Base-by-base conservation (phyloP, 805 yeast species). In the Maudiozyma serrabonitensis region DNA sequence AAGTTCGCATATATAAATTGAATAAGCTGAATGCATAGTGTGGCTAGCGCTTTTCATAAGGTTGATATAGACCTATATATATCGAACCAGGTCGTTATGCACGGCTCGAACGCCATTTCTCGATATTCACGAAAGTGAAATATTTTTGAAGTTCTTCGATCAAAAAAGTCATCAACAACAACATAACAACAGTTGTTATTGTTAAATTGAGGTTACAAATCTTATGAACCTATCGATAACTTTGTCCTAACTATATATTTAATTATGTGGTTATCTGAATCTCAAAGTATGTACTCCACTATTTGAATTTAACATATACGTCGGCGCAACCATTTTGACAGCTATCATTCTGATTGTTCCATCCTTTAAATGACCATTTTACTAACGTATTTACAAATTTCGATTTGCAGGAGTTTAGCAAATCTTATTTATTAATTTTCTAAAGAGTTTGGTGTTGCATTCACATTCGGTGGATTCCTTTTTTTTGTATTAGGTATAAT, bases 371-470 rank as follows among this genome's bases (percentile, higher is more conserved):
- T 2, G 1, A n/a, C 1, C 18, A 6, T 21, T 21, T 25, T 45
- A 42, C 44, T 40, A 42, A 23, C 38, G 23, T 18, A 15, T 35
- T 2, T 13, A 16, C 16, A n/a, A 15, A 2, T 13, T 15, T 6
- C 9, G 38, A 16, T 35, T 35, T 15, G 23, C 23, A 21, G 23
- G 23, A 21, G 4, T 3, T 21, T 21, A 21, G 23, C 23, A 21
- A 21, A 11, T 31, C 34, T 5, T 6, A 23, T 28, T 19, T 18
- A 39, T 26, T 5, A 18, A 13, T 34, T 28, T 41, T n/a, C 3
- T 50, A 26, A 52, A 87, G 95, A 89, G 68, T 81, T 84, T 60
- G 98, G 98, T 37, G 96, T 87, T 18, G 96, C 87, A 2, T 84
- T 89, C 73, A 87, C 96, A 4, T 89, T 95, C 16, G 85, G 84